A percentile compares a stretch with the other conserved stretches of the same genome.
Evolutionary conservation across 257 asterid genomes (phyloP).

Genomic region (Gynochthodes officinalis): DNA sequence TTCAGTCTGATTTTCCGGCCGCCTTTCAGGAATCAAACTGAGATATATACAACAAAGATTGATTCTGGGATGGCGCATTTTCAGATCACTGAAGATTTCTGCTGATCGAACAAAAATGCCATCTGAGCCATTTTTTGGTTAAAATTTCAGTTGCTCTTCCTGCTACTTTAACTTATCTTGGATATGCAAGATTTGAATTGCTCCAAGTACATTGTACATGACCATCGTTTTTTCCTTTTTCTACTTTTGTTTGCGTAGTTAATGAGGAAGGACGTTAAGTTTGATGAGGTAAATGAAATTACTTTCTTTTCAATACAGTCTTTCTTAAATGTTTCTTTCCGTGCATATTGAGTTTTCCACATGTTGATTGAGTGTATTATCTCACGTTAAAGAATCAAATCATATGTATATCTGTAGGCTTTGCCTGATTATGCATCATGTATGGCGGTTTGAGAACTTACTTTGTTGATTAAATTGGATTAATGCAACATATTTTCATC

Average conservation of each 20-base stretch:
- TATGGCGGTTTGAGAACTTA: too few relatives aligned
- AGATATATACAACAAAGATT: too few relatives aligned
- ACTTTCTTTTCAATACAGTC: background rate
- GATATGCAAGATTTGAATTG: background rate
- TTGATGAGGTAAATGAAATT: background rate
- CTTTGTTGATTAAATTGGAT: too few relatives aligned
- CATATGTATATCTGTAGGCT: too few relatives aligned
- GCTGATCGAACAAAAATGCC: background rate
- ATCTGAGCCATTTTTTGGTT: background rate
- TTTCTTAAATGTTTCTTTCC: too few relatives aligned
- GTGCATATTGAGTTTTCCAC: too few relatives aligned
- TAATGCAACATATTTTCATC: background rate
- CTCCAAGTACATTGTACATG: background rate
- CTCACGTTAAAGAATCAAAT: too few relatives aligned
- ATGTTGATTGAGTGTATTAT: too few relatives aligned
- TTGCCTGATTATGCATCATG: too few relatives aligned
- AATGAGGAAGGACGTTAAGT: background rate
- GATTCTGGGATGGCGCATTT: background rate
- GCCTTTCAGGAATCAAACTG: background rate
- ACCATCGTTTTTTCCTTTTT: background rate
- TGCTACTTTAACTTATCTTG: background rate
- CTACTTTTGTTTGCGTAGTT: background rate
- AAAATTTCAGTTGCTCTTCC: too few relatives aligned
- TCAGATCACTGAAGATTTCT: background rate
- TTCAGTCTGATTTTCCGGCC: constrained; percentile 9